phyloP scores from a whole-genome alignment of 2,329 filamentous ascomycete species.

The Dichotomopilus funicola region DNA sequence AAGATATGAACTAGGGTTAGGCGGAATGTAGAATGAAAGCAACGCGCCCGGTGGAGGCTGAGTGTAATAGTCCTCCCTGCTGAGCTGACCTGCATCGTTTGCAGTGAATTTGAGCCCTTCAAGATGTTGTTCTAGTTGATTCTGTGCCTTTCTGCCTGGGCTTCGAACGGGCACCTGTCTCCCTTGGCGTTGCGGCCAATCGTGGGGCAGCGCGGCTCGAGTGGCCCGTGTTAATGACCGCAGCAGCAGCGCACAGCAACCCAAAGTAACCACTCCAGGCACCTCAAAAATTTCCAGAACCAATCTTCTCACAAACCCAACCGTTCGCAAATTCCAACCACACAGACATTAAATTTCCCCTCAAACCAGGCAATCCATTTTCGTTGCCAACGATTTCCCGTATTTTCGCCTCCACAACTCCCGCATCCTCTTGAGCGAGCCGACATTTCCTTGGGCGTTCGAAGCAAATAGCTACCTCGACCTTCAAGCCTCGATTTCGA shows the following conservation, averaged over 20 bases:
- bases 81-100: too few relatives aligned
- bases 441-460: background rate
- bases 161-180: background rate
- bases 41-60: too few relatives aligned
- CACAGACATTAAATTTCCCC: background rate
- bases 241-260: background rate
- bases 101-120: background rate
- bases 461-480: background rate
- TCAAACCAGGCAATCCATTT: slow-evolving; percentile 12
- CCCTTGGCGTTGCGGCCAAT: slow-evolving; percentile 12
- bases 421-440: background rate
- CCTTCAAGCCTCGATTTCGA: background rate
- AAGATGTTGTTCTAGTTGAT: slow-evolving; percentile 15
- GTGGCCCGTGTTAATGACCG: slow-evolving; percentile 15
- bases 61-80: too few relatives aligned
- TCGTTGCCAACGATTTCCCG: background rate
- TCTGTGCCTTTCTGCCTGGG: slow-evolving; percentile 24
- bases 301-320: slow-evolving; percentile 2
- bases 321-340: slow-evolving; percentile 4
- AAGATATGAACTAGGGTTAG: too few relatives aligned
- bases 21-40: too few relatives aligned
- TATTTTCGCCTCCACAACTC: background rate
- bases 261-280: background rate
- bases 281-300: slow-evolving; percentile 17
- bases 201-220: slow-evolving; percentile 9